A percentile compares a stretch with the other conserved stretches of the same genome.
Conservation (phyloP, 2,329 filamentous ascomycete genomes). For the Trematosphaeria pertusa region DNA sequence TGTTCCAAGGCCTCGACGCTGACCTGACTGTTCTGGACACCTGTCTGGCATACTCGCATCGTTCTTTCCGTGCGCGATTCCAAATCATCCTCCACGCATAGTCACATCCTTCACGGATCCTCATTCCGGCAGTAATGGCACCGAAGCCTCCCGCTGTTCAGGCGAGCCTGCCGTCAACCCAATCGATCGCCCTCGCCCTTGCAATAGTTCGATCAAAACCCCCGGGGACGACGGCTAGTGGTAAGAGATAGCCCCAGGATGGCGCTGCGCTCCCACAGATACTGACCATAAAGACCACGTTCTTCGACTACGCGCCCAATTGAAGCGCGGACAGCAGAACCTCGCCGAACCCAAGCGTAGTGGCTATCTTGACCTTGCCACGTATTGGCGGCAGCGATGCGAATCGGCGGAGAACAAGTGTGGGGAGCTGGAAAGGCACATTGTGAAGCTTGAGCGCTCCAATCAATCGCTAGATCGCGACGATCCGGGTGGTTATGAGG, state of each 20-base stretch:
- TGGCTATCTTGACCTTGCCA: slow-evolving; percentile 48
- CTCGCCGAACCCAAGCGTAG: slow-evolving; percentile 28
- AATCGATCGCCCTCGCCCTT: slow-evolving; percentile 44
- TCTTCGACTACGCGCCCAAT: slow-evolving; percentile 43
- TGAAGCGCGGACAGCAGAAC: slow-evolving; percentile 29
- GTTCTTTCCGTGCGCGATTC: too few relatives aligned
- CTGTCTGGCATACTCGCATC: too few relatives aligned
- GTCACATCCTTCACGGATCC: slow-evolving; percentile 1
- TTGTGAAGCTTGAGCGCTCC: slow-evolving; percentile 36
- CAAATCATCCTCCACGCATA: too few relatives aligned
- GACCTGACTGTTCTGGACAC: too few relatives aligned
- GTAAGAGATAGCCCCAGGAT: slow-evolving; percentile 19
- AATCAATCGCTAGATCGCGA: slow-evolving; percentile 25
- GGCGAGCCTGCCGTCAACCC: slow-evolving; percentile 27
- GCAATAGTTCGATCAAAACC: slow-evolving; percentile 51
- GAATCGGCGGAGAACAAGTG: slow-evolving; percentile 30
- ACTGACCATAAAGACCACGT: slow-evolving; percentile 37
- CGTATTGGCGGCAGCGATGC: slow-evolving; percentile 47
- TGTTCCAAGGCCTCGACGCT: too few relatives aligned
- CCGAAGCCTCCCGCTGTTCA: background rate
- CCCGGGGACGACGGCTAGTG: slow-evolving; percentile 36
- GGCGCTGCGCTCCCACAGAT: background rate
- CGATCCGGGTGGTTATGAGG: background rate
- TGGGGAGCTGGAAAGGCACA: slow-evolving; percentile 26
- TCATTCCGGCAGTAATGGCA: background rate